Evolutionary conservation across 345 rosid species (phyloP), one percentile per base, ranked within the genome.

Genomic region (Camelina laxa): DNA sequence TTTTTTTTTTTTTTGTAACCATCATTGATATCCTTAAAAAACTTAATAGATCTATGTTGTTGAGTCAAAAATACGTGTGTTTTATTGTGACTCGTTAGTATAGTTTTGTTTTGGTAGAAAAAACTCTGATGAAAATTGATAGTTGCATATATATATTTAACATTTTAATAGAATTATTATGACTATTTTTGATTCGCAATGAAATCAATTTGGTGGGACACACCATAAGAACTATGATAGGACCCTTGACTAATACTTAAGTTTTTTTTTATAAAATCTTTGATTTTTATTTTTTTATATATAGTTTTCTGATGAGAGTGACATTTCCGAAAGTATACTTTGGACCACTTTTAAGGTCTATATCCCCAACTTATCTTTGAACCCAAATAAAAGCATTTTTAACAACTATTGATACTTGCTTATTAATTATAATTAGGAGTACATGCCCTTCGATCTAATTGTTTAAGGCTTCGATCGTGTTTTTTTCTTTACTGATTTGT

Each of bases 331-430:
- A 78, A 72, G 81, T 67, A 72, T 72, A 67, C 74, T 78, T 73
- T 72, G 81, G 81, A 78, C 77, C 78, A 73, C 77, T 78, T 78
- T 78, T 78, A 78, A 78, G 73, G 74, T 67, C 77, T 78, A 36
- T 72, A 47, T 66, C 74, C 73, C 74, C 70, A 72, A 72, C 81
- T 78, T 67, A 78, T 78, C 73, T 72, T 22, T 72, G 33, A 78
- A 60, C 69, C 66, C n/a, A 31, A 41, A 41, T 70, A 19, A 31
- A 54, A 71, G 15, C 44, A 65, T 39, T 45, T 39, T 33, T 51
- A 72, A 33, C 36, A 50, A 17, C 30, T 48, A 17, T 48, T 48
- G 53, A 15, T 45, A 7, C 50, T 6, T 45, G 19, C 7, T 1
- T 20, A 58, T 4, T 75, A 42, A 9, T 9, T 9, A 38, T 36